Conservation (phyloP, 2,329 filamentous ascomycete species). For the Pyricularia pennisetigena region DNA sequence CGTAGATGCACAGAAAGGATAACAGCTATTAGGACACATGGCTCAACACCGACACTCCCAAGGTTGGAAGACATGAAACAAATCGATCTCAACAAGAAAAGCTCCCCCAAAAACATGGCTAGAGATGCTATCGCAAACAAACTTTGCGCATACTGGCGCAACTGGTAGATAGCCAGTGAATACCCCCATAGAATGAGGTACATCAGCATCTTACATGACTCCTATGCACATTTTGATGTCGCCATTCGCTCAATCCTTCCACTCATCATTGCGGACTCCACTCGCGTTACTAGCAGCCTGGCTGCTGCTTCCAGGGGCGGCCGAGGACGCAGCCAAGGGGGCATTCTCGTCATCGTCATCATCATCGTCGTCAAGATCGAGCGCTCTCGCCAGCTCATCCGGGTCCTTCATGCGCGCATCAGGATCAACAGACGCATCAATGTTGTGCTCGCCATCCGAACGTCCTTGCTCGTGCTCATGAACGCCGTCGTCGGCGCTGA, state of each 20-base stretch:
- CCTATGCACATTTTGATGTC: not conserved
- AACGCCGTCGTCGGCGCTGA: constrained; percentile 55
- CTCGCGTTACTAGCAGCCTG: not conserved
- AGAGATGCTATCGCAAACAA: not conserved
- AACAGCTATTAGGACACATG: not conserved
- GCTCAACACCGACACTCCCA: not conserved
- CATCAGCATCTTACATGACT: not conserved
- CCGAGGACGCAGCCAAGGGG: constrained; percentile 1
- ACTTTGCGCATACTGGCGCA: not conserved
- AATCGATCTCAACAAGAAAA: not conserved
- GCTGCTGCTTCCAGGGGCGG: not conserved
- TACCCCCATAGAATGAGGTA: not conserved
- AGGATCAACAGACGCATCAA: constrained; percentile 40
- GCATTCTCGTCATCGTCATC: constrained; percentile 9
- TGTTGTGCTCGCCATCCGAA: constrained; percentile 29
- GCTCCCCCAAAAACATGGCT: not conserved
- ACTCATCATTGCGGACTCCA: constrained; percentile 15
- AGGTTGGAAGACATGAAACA: not conserved
- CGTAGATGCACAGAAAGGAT: not conserved
- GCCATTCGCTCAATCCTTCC: constrained; percentile 7
- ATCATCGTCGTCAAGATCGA: constrained; percentile 47
- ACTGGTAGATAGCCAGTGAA: not conserved
- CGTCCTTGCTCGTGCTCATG: constrained; percentile 32
- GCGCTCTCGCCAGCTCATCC: constrained; percentile 50
- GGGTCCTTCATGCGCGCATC: constrained; percentile 59